These are phyloP conservation scores for Penicillium glabrum DNA, from an alignment of 2,329 filamentous ascomycete species.

Conservation along the genomic window DNA sequence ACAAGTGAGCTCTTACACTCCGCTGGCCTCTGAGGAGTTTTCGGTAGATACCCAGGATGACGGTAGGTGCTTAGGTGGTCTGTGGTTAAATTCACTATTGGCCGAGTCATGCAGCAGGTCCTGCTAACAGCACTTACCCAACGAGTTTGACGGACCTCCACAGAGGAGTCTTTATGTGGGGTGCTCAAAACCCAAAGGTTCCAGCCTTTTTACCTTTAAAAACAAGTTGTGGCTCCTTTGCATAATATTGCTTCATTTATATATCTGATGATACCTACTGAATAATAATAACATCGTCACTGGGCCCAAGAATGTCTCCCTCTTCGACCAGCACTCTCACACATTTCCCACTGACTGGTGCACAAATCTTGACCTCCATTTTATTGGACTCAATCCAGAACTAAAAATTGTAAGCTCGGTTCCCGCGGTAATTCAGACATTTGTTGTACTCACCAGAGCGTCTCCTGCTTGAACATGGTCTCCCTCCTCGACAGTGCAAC, in stretches of 20 bases:
- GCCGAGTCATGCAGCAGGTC: too few species aligned
- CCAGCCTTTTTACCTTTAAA: too few species aligned
- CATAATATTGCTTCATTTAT: neutral
- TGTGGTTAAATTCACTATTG: too few species aligned
- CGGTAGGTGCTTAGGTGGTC: too few species aligned
- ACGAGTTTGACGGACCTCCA: too few species aligned
- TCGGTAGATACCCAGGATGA: too few species aligned
- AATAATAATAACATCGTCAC: neutral
- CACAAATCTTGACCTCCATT: neutral
- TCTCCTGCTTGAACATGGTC: neutral
- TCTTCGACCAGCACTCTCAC: neutral
- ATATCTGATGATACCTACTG: neutral
- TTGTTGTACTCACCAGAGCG: neutral
- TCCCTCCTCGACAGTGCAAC: neutral
- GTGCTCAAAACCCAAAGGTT: too few species aligned
- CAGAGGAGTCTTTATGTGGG: too few species aligned
- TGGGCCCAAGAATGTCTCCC: neutral
- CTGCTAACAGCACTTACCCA: too few species aligned
- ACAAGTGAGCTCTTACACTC: neutral
- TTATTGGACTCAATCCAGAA: neutral
- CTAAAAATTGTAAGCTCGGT: neutral
- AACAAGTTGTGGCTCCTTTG: neutral
- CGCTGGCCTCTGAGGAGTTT: neutral
- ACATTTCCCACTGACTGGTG: neutral
- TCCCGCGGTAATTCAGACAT: neutral